Percentiles rank a stretch among this genome's conserved stretches.
Evolutionary conservation across 352 stramenopile species (phyloP).

Genomic region (Globisporangium lucens): DNA sequence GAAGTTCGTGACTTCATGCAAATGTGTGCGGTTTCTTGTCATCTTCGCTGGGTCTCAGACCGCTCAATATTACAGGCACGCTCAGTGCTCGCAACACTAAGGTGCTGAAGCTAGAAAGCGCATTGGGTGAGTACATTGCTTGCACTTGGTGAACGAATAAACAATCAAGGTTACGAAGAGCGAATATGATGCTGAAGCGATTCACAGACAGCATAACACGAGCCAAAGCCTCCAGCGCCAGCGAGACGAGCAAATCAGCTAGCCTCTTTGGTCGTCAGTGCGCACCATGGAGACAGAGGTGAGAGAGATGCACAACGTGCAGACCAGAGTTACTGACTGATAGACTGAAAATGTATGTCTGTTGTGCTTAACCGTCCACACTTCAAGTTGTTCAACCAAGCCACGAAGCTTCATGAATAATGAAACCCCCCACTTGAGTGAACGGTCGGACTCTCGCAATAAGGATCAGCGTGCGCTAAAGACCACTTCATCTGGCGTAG

Average conservation of each 20-base stretch:
- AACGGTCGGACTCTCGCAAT: background rate
- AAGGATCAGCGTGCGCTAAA: background rate
- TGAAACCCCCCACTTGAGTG: background rate
- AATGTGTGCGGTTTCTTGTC: background rate
- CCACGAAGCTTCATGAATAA: background rate
- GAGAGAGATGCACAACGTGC: background rate
- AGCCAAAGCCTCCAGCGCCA: background rate
- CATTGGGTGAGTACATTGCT: background rate
- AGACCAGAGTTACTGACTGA: background rate
- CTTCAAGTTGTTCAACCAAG: constrained; percentile 1
- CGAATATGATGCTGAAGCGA: background rate
- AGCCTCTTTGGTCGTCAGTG: constrained; percentile 1
- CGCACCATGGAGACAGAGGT: constrained; percentile 7
- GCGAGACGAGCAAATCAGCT: constrained; percentile 6
- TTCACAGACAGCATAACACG: background rate
- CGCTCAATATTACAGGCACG: background rate
- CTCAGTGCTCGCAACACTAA: background rate
- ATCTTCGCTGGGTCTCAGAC: background rate
- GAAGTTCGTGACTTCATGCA: background rate
- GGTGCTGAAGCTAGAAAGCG: background rate
- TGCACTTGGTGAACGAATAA: background rate
- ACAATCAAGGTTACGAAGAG: background rate
- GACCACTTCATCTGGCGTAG: background rate
- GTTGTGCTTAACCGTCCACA: background rate
- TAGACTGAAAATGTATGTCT: background rate